phyloP scores from a whole-genome alignment of 305 asterid genomes.

The Fraxinus sp. region DNA sequence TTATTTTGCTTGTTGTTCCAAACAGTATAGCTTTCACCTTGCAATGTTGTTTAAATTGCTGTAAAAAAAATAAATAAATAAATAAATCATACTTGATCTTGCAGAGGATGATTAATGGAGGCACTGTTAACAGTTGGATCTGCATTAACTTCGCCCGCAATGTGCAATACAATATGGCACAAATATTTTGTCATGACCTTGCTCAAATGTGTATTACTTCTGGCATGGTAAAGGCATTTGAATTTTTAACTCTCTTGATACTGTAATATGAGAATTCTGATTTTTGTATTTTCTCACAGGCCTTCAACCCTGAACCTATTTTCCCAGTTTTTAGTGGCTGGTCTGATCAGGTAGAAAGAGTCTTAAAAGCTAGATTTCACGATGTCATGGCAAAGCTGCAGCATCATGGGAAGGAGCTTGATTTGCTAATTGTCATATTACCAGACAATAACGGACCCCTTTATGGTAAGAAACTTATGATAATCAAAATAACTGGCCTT shows the following conservation, averaged over 20 bases:
- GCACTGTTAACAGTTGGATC: slow-evolving; percentile 70
- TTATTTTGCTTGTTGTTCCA: slow-evolving; percentile 1
- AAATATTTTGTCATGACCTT: slow-evolving; percentile 67
- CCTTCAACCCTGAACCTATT: slow-evolving; percentile 68
- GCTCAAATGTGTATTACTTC: slow-evolving; percentile 84
- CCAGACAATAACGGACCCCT: slow-evolving; percentile 94
- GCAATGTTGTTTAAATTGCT: background rate
- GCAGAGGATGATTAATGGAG: slow-evolving; percentile 62
- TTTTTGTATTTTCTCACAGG: slow-evolving; percentile 38
- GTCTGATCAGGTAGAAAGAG: slow-evolving; percentile 82
- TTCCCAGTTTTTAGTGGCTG: slow-evolving; percentile 64
- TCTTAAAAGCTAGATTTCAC: slow-evolving; percentile 64
- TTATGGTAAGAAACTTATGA: slow-evolving; percentile 54
- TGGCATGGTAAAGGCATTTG: slow-evolving; percentile 67
- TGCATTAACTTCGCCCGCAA: slow-evolving; percentile 76
- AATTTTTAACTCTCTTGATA: background rate
- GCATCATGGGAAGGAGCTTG: slow-evolving; percentile 70
- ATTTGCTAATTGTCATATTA: slow-evolving; percentile 73
- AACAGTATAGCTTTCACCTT: background rate
- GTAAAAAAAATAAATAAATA: background rate
- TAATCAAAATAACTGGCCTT: background rate
- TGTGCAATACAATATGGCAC: slow-evolving; percentile 59
- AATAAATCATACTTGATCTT: background rate
- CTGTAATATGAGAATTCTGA: background rate
- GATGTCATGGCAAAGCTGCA: slow-evolving; percentile 65